Evolutionary conservation across 257 asterid genomes (phyloP).

Genomic region (Fraxinus americana): DNA sequence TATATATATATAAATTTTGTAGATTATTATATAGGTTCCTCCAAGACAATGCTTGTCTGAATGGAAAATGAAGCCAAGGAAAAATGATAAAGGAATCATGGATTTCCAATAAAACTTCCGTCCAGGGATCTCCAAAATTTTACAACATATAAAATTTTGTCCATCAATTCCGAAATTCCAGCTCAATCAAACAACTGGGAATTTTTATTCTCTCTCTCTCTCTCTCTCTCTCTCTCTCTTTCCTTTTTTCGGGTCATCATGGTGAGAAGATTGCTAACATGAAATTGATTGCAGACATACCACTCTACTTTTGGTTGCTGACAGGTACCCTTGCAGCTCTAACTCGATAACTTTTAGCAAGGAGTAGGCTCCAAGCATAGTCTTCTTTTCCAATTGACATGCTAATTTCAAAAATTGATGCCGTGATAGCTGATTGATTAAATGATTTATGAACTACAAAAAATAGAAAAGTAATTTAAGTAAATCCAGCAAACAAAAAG

Average conservation of each 20-base stretch:
- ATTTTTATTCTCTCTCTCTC: neutral
- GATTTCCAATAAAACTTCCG: neutral
- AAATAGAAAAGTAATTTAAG: conserved; percentile 4
- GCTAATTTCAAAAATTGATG: conserved; percentile 91
- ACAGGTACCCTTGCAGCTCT: conserved; percentile 90
- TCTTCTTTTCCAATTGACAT: conserved; percentile 92
- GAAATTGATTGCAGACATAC: conserved; percentile 42
- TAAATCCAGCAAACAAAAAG: conserved; percentile 13
- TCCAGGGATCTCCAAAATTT: neutral
- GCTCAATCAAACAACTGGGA: neutral
- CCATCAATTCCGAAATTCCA: neutral
- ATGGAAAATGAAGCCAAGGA: neutral
- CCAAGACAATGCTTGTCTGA: neutral
- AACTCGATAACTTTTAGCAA: conserved; percentile 87
- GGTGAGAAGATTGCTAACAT: conserved; percentile 7
- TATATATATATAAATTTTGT: neutral
- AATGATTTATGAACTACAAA: conserved; percentile 87
- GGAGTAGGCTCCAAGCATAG: conserved; percentile 92
- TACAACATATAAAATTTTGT: neutral
- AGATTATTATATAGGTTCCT: conserved; percentile 4
- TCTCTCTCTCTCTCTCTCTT: neutral
- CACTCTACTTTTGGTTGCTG: conserved; percentile 90
- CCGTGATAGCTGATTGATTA: conserved; percentile 80
- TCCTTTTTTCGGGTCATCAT: neutral
- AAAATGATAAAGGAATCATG: neutral